Evolutionary conservation across 495 filamentous ascomycete genomes (phyloP), one percentile per base, ranked within the genome.

Genomic region (Lasiosphaeria hispida): DNA sequence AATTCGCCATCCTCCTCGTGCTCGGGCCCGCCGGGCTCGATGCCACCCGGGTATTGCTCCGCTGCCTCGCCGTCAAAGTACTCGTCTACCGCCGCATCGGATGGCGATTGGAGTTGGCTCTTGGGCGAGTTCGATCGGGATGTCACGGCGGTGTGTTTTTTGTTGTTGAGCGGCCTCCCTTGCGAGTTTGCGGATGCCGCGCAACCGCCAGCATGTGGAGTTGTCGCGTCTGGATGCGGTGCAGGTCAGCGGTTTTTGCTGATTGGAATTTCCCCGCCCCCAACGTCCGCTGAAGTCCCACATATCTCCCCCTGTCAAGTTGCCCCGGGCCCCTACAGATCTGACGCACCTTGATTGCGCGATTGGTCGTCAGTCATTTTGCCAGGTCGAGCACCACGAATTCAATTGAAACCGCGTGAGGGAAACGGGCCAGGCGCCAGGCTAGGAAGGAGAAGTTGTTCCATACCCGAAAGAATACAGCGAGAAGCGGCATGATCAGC

Each of bases 1-100:
- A 67, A 66, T 23, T 66, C 63, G 40, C 53, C 60, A n/a, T 60
- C 60, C 37, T 63, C 60, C 34, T 52, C 61, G 4, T 58, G 54
- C 35, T 47, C 58, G 38, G 45, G 42, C 7, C 42, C 49, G 7
- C 53, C 58, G 38, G 37, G 57, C 59, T 63, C 61, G 48, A 63
- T 63, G 62, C 60, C 43, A 7, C 38, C 52, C 1, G 37, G 42
- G 42, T 45, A 45, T 14, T 45, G 42, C 42, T 45, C 42, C 17
- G 15, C 42, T 4, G 17, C 42, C 42, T 45, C 42, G 42, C 42
- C 42, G 2, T 23, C 42, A 3, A 45, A 15, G 17, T 45, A 10
- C 17, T 43, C 41, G 14, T 45, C 14, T 9, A 18, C 17, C 14
- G 15, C 14, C 5, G 9, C 8, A 6, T 9, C 17, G 9, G 42